These are phyloP conservation scores for Aspergillus sp. DNA, from an alignment of 2,329 filamentous ascomycete species.

Conservation along the genomic window DNA sequence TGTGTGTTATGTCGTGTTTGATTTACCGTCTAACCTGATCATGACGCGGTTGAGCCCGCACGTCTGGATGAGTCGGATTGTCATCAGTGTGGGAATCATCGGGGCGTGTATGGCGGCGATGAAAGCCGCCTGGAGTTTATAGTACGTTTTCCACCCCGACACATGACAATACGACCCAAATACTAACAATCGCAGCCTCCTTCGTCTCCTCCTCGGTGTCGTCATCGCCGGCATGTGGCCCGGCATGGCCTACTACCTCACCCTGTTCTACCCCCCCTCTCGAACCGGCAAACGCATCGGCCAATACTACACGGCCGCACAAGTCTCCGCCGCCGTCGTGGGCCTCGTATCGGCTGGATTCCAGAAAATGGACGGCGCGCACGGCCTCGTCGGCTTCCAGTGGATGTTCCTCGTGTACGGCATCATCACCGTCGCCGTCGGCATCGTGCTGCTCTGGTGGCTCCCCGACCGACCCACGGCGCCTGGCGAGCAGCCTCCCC, in stretches of 20 bases:
- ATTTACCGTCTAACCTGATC: slow-evolving; percentile 81
- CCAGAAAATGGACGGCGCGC: slow-evolving; percentile 80
- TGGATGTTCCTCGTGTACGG: slow-evolving; percentile 88
- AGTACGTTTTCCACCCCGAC: slow-evolving; percentile 49
- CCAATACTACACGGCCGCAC: slow-evolving; percentile 83
- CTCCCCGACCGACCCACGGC: slow-evolving; percentile 77
- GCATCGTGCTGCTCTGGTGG: slow-evolving; percentile 80
- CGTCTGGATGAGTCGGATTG: slow-evolving; percentile 89
- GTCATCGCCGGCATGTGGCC: slow-evolving; percentile 95
- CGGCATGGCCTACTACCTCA: slow-evolving; percentile 90
- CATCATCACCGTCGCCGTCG: slow-evolving; percentile 69
- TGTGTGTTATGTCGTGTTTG: slow-evolving; percentile 86
- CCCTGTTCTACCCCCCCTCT: slow-evolving; percentile 85
- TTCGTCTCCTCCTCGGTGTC: slow-evolving; percentile 79
- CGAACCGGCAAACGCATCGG: slow-evolving; percentile 85
- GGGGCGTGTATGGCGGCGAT: slow-evolving; percentile 82
- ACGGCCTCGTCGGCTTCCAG: slow-evolving; percentile 67
- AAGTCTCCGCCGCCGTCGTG: slow-evolving; percentile 85
- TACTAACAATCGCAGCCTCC: slow-evolving; percentile 44
- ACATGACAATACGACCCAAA: no score
- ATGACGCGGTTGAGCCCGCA: slow-evolving; percentile 84
- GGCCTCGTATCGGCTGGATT: slow-evolving; percentile 88
- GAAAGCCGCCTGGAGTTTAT: slow-evolving; percentile 78
- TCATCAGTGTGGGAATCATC: slow-evolving; percentile 81
- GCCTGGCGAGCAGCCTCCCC: slow-evolving; percentile 49